phyloP scores from a whole-genome alignment of 164 flowering plant genomes.

The Warburgia ugandensis region DNA sequence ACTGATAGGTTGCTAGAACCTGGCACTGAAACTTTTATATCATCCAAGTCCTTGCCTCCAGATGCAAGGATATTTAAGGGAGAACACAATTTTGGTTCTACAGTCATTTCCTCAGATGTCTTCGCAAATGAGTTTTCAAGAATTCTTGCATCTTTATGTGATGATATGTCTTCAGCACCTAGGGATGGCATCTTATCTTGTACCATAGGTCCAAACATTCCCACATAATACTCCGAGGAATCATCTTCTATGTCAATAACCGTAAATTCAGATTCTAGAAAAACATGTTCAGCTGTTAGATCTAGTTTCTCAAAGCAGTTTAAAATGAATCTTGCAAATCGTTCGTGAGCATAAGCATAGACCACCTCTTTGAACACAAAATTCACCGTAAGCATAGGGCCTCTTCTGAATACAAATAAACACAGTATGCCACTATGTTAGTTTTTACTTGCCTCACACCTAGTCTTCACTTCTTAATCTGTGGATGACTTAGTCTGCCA shows the following conservation, averaged over 20 bases:
- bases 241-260: conserved; percentile 57
- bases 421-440: too few relatives aligned
- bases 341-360: conserved; percentile 94
- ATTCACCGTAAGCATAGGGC: background rate
- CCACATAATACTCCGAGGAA: conserved; percentile 31
- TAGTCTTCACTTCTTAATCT: too few relatives aligned
- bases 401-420: too few relatives aligned
- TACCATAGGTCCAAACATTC: conserved; percentile 30
- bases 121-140: conserved; percentile 22
- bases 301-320: conserved; percentile 57
- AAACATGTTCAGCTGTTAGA: conserved; percentile 44
- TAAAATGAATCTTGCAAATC: conserved; percentile 88
- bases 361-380: conserved; percentile 48
- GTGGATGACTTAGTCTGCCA: too few relatives aligned
- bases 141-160: conserved; percentile 12
- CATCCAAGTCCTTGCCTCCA: conserved; percentile 12
- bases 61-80: conserved; percentile 17
- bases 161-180: conserved; percentile 15
- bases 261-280: conserved; percentile 45
- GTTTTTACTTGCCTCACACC: too few relatives aligned
- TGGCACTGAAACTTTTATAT: conserved; percentile 7
- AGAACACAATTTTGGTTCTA: conserved; percentile 21
- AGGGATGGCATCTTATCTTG: conserved; percentile 23
- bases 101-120: conserved; percentile 18
- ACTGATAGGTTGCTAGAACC: conserved; percentile 21